These are phyloP conservation scores for Cymbopogon flexuosus DNA, from an alignment of 202 grass and related monocot species.

Conservation along the genomic window DNA sequence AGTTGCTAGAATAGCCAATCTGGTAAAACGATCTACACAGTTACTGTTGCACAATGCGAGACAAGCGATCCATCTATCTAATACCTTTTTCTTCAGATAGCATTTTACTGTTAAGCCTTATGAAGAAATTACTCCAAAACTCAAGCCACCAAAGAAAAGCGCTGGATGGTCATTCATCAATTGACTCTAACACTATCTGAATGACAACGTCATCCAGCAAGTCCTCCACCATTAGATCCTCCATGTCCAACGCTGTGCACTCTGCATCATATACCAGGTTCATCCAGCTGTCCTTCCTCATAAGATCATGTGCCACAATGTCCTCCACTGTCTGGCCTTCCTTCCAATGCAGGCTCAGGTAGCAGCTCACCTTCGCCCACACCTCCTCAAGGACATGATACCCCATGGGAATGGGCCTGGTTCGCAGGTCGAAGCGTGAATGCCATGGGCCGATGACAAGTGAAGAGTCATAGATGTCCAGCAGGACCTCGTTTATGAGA, in stretches of 20 bases:
- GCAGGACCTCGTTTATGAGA: conserved; percentile 79
- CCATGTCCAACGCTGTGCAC: conserved; percentile 46
- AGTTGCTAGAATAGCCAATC: background rate
- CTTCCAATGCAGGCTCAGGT: conserved; percentile 55
- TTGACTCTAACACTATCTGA: conserved; percentile 46
- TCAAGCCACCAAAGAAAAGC: background rate
- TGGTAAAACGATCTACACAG: background rate
- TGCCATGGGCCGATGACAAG: conserved; percentile 40
- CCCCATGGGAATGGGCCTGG: conserved; percentile 54
- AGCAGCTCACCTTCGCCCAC: conserved; percentile 56
- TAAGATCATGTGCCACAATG: conserved; percentile 60
- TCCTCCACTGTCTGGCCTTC: conserved; percentile 47
- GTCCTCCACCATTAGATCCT: conserved; percentile 75
- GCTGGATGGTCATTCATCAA: conserved; percentile 28
- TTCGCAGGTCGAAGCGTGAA: conserved; percentile 37
- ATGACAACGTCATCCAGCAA: conserved; percentile 66
- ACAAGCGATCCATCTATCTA: background rate
- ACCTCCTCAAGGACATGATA: conserved; percentile 68
- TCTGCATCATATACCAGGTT: conserved; percentile 55
- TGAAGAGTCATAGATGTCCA: conserved; percentile 61
- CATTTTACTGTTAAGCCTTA: background rate
- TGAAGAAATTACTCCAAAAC: background rate
- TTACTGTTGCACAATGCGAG: background rate
- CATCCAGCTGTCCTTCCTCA: conserved; percentile 73
- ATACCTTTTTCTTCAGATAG: background rate